A percentile compares a stretch with the other conserved stretches of the same genome.
Conservation (phyloP, 352 stramenopile species). For the Globisporangium lucens region DNA sequence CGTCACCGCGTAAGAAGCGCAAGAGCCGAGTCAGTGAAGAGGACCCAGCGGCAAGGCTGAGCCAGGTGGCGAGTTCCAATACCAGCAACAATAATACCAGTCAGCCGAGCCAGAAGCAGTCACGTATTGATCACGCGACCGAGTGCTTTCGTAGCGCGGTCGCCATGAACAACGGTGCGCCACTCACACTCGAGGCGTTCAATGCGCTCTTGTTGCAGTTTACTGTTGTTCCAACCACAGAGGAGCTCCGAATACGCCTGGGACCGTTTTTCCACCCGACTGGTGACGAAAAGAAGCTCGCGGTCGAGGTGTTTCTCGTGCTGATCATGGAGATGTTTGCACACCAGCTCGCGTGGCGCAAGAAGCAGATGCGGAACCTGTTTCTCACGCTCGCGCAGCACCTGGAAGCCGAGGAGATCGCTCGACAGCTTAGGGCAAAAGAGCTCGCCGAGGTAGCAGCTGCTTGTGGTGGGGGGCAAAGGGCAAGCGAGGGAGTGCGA, state of each 20-base stretch:
- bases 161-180: conserved; percentile 26
- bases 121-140: conserved; percentile 17
- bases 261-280: conserved; percentile 51
- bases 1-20: conserved; percentile 16
- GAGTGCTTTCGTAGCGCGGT: conserved; percentile 24
- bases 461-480: not conserved
- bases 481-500: not conserved
- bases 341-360: conserved; percentile 45
- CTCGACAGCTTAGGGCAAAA: conserved; percentile 13
- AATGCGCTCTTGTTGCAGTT: conserved; percentile 49
- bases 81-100: too few relatives aligned
- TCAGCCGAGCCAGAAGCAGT: not conserved
- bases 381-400: conserved; percentile 44
- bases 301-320: conserved; percentile 43
- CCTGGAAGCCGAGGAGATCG: conserved; percentile 19
- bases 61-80: not conserved
- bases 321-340: conserved; percentile 45
- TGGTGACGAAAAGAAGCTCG: conserved; percentile 54
- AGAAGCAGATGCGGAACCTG: conserved; percentile 33
- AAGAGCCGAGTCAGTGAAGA: conserved; percentile 9
- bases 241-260: conserved; percentile 34
- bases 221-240: conserved; percentile 19
- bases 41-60: not conserved
- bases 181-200: conserved; percentile 49
- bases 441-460: conserved; percentile 6